phyloP scores from a whole-genome alignment of 2,329 filamentous ascomycete genomes.

The Exophiala alcalophila region DNA sequence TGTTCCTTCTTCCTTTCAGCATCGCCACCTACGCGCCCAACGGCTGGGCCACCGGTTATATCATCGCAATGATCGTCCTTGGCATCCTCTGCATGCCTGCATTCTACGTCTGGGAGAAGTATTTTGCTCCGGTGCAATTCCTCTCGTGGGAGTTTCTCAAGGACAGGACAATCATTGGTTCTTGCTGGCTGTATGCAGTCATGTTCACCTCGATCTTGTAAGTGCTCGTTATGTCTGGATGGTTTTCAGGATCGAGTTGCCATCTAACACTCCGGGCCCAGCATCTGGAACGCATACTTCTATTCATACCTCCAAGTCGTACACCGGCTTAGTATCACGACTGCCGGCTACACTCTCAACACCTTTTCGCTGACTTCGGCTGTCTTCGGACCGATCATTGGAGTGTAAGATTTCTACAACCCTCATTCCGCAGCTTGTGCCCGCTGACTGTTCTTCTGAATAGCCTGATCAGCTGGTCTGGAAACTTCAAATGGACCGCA shows the following conservation, averaged over 20 bases:
- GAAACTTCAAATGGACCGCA: slow-evolving; percentile 51
- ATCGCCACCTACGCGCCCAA: slow-evolving; percentile 44
- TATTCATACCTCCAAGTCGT: slow-evolving; percentile 55
- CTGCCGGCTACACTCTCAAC: slow-evolving; percentile 47
- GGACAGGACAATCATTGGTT: slow-evolving; percentile 50
- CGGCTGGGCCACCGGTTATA: slow-evolving; percentile 47
- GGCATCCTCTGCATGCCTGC: slow-evolving; percentile 52
- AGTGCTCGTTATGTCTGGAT: too few relatives aligned
- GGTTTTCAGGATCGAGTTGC: too few relatives aligned
- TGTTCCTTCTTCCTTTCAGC: slow-evolving; percentile 65
- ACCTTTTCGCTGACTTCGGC: slow-evolving; percentile 51
- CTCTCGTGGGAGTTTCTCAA: slow-evolving; percentile 51
- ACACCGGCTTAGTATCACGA: slow-evolving; percentile 41
- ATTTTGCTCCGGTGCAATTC: slow-evolving; percentile 50
- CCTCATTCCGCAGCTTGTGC: too few relatives aligned
- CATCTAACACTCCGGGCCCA: too few relatives aligned
- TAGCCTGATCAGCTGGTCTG: slow-evolving; percentile 48
- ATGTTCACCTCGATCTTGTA: slow-evolving; percentile 50
- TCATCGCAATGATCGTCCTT: slow-evolving; percentile 52
- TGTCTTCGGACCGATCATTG: slow-evolving; percentile 48
- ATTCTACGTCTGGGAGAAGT: slow-evolving; percentile 56
- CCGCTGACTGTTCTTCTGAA: too few relatives aligned
- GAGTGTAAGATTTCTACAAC: too few relatives aligned
- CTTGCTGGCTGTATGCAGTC: slow-evolving; percentile 48
- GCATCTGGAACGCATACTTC: slow-evolving; percentile 53